Base-by-base conservation (phyloP, 1,284 basidiomycete genomes). In the Leccinum laetum region DNA sequence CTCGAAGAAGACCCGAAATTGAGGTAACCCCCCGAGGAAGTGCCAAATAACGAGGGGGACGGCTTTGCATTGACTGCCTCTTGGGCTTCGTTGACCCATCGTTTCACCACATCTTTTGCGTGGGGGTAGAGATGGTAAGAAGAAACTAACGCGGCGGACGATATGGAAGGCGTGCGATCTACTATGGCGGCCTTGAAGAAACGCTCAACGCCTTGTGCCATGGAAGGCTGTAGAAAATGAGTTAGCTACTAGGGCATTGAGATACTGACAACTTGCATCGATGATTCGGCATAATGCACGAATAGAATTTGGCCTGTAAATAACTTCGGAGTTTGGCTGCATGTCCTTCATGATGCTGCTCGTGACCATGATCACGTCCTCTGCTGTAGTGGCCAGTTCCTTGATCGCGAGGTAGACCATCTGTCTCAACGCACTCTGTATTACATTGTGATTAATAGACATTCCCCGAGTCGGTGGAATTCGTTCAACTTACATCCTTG, bases 301-400 rank as follows among this genome's bases (percentile, higher is more conserved):
- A 71, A 99, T 99, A 37, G 98, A 94, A 78, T 99, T 99, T 49
- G 98, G 95, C 65, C 98, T 87, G 81, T 99, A 99, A 70, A 99
- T 96, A 74, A 99, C 97, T 78, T 99, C 98, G 61, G 96, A 92
- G 78, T 99, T 99, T 61, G 96, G 94, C 77, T 99, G 97, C 95
- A 99, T 99, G 77, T 99, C 97, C 84, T 99, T 99, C 96, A 99
- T 99, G 79, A 99, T 99, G 75, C 96, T 98, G 75, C 94, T 95
- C 6, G 98, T 99, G 71, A 99, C 96, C 96, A 99, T 99, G 75
- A 99, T 98, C 46, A 99, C 95, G 83, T 99, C 98, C 79, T 99
- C 95, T 18, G 98, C 95, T n/a, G 93, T 92, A 55, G 89, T 91
- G 35, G 95, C 93, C 18, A 99, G 87, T 80, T 99, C 98, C 83